Evolutionary conservation across 2,329 filamentous ascomycete species (phyloP), one percentile per base, ranked within the genome.

Genomic region (Ophiosphaerella narmari): DNA sequence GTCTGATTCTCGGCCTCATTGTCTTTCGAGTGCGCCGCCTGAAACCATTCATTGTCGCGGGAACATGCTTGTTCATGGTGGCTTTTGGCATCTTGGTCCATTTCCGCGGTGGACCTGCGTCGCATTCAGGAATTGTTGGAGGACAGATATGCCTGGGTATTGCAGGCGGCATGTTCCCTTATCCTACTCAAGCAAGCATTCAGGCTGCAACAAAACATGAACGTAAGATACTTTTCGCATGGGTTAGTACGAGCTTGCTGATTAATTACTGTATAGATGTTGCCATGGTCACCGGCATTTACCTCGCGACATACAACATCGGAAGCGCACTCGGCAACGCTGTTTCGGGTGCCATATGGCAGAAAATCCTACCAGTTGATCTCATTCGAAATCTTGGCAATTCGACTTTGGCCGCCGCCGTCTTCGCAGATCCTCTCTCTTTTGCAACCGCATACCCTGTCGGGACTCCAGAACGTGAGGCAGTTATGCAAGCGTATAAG

Each of bases 61-160:
- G 85, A 31, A 86, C 83, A 1, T 70, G 74, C 7, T 75, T 87
- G 2, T 87, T 85, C 74, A 75, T 85, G 61, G 82, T 85, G n/a
- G 84, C 85, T 1, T 87, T 86, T 55, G 85, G 85, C 8, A 76
- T 88, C 1, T 74, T 88, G 14, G 86, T 87, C 62, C 77, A 78
- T 57, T 88, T 77, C 74, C 82, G 85, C n/a, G 84, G 84, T 32
- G 78, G 79, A 5, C 62, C 74, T 0, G 72, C 75, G 8, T 76
- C 73, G 48, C 52, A 82, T 48, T 76, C 79, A 1, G 85, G 85
- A 24, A 76, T 88, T 47, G 82, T 88, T 50, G 85, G 80, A 13
- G 84, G 81, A 2, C 83, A 88, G 65, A 74, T 87, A 7, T 71
- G 87, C 5, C 77, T 88, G 1, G 85, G 85, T 57, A 76, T 87